Evolutionary conservation across 345 rosid genomes (phyloP).

Genomic region (Gossypium ekmanianum): DNA sequence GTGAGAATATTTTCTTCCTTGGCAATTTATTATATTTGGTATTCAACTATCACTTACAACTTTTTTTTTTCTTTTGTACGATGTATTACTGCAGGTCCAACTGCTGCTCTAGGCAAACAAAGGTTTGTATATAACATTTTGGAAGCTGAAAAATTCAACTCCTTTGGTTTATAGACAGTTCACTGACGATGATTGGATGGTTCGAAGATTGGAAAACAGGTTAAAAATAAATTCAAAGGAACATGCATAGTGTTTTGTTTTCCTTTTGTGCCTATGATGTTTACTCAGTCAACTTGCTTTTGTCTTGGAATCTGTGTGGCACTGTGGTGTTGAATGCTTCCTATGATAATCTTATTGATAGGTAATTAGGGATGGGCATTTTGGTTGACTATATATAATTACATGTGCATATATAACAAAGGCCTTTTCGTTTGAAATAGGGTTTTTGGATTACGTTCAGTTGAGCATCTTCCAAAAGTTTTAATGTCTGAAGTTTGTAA

Average conservation of each 20-base stretch:
- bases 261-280: not conserved
- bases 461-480: not conserved
- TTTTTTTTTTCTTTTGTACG: not conserved
- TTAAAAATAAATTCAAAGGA: not conserved
- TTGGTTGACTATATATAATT: no score
- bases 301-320: not conserved
- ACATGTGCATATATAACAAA: not conserved
- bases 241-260: not conserved
- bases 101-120: not conserved
- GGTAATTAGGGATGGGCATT: not conserved
- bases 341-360: not conserved
- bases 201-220: not conserved
- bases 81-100: conserved; percentile 8
- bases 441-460: not conserved
- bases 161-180: not conserved
- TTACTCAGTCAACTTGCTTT: not conserved
- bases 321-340: not conserved
- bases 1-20: not conserved
- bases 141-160: not conserved
- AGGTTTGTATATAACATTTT: conserved; percentile 2
- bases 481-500: not conserved
- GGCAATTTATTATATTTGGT: not conserved
- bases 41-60: not conserved
- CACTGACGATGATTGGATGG: conserved; percentile 3
- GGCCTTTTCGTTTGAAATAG: not conserved